phyloP scores from a whole-genome alignment of 192 early-diverging fungal genomes.

The Dissophora globulifera region DNA sequence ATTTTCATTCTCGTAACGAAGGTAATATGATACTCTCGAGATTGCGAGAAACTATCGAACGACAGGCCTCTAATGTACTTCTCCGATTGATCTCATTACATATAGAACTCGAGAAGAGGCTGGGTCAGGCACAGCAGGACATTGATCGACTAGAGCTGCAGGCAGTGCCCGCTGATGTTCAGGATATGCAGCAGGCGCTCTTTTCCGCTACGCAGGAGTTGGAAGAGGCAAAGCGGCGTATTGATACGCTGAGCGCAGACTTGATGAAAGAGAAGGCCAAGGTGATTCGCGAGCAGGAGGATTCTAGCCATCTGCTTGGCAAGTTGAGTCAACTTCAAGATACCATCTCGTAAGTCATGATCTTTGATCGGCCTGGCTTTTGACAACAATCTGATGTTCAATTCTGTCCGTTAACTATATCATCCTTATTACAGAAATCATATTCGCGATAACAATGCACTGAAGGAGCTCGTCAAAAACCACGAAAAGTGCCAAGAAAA shows the following conservation, averaged over 20 bases:
- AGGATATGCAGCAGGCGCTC: constrained; percentile 41
- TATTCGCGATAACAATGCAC: constrained; percentile 21
- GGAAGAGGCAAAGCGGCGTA: constrained; percentile 18
- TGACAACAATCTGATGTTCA: too few species aligned
- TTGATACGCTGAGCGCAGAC: constrained; percentile 7
- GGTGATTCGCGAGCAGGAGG: constrained; percentile 38
- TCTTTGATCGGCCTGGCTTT: neutral
- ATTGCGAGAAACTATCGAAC: too few species aligned
- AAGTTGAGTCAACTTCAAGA: constrained; percentile 50
- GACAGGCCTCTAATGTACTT: too few species aligned
- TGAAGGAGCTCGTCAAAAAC: constrained; percentile 30
- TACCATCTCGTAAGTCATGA: constrained; percentile 31
- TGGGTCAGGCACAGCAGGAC: constrained; percentile 30
- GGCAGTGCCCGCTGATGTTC: constrained; percentile 32
- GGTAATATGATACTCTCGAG: constrained; percentile 1
- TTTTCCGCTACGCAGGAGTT: constrained; percentile 47
- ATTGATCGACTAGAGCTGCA: constrained; percentile 47
- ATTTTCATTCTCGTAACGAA: constrained; percentile 14
- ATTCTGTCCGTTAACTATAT: too few species aligned
- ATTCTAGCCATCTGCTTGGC: constrained; percentile 34
- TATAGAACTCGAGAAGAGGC: constrained; percentile 28
- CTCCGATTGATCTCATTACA: too few species aligned
- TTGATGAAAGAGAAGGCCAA: constrained; percentile 33
- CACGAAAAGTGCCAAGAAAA: constrained; percentile 42
- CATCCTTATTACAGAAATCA: constrained; percentile 28